Conservation (phyloP, 2,329 filamentous ascomycete species). For the Hypocrella siamensis region DNA sequence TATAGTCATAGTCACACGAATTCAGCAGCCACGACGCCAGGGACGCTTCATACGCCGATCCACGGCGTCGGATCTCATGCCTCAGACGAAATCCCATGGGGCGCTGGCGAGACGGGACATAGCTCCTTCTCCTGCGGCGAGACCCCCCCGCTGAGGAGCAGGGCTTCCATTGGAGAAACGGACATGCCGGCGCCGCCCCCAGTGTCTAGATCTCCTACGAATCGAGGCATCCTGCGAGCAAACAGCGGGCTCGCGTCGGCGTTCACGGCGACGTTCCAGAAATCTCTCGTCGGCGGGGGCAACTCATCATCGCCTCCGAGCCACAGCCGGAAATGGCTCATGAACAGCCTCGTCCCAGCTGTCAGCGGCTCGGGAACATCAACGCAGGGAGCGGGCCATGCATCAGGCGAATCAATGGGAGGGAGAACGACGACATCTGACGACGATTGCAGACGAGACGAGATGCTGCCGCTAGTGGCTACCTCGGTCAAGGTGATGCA, state of each 20-base stretch:
- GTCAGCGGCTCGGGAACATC: conserved; percentile 22
- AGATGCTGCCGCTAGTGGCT: conserved; percentile 30
- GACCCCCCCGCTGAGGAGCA: conserved; percentile 38
- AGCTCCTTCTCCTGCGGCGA: conserved; percentile 47
- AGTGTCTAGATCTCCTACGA: conserved; percentile 44
- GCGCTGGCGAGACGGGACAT: conserved; percentile 35
- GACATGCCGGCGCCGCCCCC: conserved; percentile 31
- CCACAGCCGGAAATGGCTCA: conserved; percentile 34
- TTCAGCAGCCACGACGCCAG: conserved; percentile 40
- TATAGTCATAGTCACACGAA: conserved; percentile 35
- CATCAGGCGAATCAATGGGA: conserved; percentile 27
- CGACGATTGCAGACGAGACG: conserved; percentile 33
- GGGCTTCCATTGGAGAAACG: conserved; percentile 27
- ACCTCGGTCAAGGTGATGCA: conserved; percentile 36
- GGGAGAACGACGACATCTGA: conserved; percentile 37
- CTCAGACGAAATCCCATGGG: conserved; percentile 39
- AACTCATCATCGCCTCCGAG: conserved; percentile 28
- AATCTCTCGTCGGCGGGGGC: conserved; percentile 20
- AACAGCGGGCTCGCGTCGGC: conserved; percentile 41
- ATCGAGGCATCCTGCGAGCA: conserved; percentile 32
- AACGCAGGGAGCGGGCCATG: conserved; percentile 30
- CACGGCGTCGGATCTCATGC: conserved; percentile 38
- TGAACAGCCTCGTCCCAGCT: conserved; percentile 36
- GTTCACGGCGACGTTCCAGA: conserved; percentile 39
- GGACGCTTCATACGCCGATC: conserved; percentile 38